A percentile compares a stretch with the other conserved stretches of the same genome.
phyloP scores from a whole-genome alignment of 2,329 filamentous ascomycete species.

The Aspergillus pseudonomiae region DNA sequence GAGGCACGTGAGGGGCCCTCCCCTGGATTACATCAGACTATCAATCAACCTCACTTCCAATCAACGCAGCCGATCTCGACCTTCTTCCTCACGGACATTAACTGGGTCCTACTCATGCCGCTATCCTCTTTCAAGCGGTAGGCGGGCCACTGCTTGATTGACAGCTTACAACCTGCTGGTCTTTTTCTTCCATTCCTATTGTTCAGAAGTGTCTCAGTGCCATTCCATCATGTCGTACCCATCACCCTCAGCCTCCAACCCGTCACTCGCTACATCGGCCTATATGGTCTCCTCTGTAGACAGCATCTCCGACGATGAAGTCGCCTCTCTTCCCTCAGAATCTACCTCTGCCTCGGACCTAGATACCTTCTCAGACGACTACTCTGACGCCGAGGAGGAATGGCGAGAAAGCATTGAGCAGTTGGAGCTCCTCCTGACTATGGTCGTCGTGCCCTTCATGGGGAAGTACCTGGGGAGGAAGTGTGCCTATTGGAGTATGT shows the following conservation, averaged over 20 bases:
- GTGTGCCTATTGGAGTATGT: constrained; percentile 91
- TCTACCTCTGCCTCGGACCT: constrained; percentile 42
- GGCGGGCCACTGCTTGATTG: constrained; percentile 41
- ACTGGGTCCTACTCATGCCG: constrained; percentile 22
- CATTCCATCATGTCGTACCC: constrained; percentile 32
- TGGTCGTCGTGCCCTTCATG: constrained; percentile 90
- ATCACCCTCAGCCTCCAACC: constrained; percentile 33
- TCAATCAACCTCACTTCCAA: constrained; percentile 3
- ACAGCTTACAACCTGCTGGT: constrained; percentile 14
- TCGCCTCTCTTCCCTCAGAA: constrained; percentile 49
- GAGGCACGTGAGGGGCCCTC: constrained; percentile 11
- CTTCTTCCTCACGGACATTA: background rate
- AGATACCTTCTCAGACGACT: constrained; percentile 53
- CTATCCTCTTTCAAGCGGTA: constrained; percentile 29
- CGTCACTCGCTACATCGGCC: constrained; percentile 42
- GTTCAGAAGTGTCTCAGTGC: constrained; percentile 10
- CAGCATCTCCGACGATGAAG: constrained; percentile 40
- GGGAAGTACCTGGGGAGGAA: constrained; percentile 95
- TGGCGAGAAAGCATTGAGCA: constrained; percentile 96
- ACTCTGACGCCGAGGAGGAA: constrained; percentile 87
- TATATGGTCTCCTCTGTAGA: constrained; percentile 43
- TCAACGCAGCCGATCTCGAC: background rate
- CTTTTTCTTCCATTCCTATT: background rate
- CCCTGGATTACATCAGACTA: constrained; percentile 19
- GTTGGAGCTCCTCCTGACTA: constrained; percentile 86